These are phyloP conservation scores for Paragyromitra xinjiangensis DNA, from an alignment of 495 filamentous ascomycete species.

Conservation along the genomic window DNA sequence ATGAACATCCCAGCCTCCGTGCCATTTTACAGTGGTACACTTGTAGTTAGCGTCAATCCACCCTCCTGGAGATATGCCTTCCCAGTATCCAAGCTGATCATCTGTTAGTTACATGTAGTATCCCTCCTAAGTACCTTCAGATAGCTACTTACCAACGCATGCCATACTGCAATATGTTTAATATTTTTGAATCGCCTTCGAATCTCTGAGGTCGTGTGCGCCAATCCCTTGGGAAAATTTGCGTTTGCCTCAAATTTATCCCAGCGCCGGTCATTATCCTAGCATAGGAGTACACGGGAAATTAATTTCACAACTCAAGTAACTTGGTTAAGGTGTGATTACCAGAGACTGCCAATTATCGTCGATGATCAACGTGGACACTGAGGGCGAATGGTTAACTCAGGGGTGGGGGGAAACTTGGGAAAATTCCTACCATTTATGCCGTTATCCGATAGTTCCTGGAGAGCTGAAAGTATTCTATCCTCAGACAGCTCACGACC, in stretches of 20 bases:
- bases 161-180: slow-evolving; percentile 90
- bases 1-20: slow-evolving; percentile 60
- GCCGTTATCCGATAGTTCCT: slow-evolving; percentile 72
- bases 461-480: slow-evolving; percentile 78
- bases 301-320: not conserved
- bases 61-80: slow-evolving; percentile 77
- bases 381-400: slow-evolving; percentile 49
- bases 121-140: not conserved
- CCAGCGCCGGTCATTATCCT: slow-evolving; percentile 50
- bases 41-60: slow-evolving; percentile 80
- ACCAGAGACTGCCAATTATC: slow-evolving; percentile 94
- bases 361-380: slow-evolving; percentile 88
- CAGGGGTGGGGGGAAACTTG: not conserved
- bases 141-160: slow-evolving; percentile 65
- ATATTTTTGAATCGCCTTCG: slow-evolving; percentile 75
- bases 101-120: not conserved
- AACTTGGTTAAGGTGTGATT: not conserved
- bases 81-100: slow-evolving; percentile 86
- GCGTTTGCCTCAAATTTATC: slow-evolving; percentile 80
- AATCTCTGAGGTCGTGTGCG: slow-evolving; percentile 72
- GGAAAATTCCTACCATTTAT: slow-evolving; percentile 63
- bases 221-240: slow-evolving; percentile 82
- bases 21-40: slow-evolving; percentile 62
- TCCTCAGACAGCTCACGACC: slow-evolving; percentile 82
- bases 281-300: not conserved